Evolutionary conservation across 2,329 filamentous ascomycete genomes (phyloP), one percentile per base, ranked within the genome.

Genomic region (Fusarium chuoi): DNA sequence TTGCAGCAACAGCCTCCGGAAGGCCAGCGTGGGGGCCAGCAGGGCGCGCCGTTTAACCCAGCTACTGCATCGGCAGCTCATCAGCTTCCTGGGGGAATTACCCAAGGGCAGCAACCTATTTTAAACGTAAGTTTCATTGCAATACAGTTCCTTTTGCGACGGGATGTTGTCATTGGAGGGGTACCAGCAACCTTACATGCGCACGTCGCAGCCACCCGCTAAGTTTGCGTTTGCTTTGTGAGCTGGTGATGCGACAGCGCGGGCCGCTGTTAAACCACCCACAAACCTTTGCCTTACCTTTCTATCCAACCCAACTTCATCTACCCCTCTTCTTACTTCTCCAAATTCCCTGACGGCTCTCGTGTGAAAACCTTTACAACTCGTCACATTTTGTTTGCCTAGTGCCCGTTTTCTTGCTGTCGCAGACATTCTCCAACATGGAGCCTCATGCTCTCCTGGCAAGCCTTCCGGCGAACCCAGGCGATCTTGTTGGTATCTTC

Each of bases 1-100:
- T 84, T 91, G 65, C 91, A 90, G 76, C 89, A 86, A 67, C 93
- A 90, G 75, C 88, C 85, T 65, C 93, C 94, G 79, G 90, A 91
- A 54, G 84, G 87, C 59, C 86, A 87, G n/a, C 89, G 89, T 71
- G 83, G 87, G 81, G 68, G 85, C 11, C 82, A 81, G 63, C 79
- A 79, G 51, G 74, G 76, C 46, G 76, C 83, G 77, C 88, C 87
- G 38, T 87, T 85, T 58, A 70, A 70, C 36, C 84, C 86, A 86
- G 81, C 87, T 83, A 79, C 87, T 35, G 81, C 79, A 28, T 79
- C 83, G 22, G 81, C 78, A 20, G 81, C 79, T 9, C 82, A 83
- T 62, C 82, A 83, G 74, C 81, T 83, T 35, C 81, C 83, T 8
- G 82, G 82, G 5, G 81, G 82, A 17, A 83, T 84, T 41, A 80